Evolutionary conservation across 495 filamentous ascomycete species (phyloP), one percentile per base, ranked within the genome.

Genomic region (Sphaerosporella brunnea): DNA sequence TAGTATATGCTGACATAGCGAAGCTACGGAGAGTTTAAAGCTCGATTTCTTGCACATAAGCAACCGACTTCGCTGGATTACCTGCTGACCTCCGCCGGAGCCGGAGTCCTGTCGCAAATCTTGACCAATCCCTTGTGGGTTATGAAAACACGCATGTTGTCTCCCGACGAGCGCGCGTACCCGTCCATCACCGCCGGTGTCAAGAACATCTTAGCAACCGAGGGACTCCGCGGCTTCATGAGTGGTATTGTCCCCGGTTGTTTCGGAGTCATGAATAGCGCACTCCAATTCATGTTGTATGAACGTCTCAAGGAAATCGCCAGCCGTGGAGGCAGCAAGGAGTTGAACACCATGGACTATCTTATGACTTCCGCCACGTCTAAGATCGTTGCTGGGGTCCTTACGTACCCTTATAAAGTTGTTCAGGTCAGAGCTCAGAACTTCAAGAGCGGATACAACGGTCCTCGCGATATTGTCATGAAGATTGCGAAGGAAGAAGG

Each of bases 41-140:
- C 61, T 43, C 48, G 53, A 21, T 51, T 56, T 15, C 21, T 51
- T 20, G 48, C 47, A 16, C 39, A 58, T 18, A 51, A 28, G 45
- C 48, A 43, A 47, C 20, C 44, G 54, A 54, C 45, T 56, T 13
- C 73, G 88, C 2, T 66, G 72, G 85, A 94, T 61, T 94, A 84
- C 65, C 86, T 95, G 59, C 56, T 80, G 40, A 77, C 90, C 20
- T 90, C 84, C 32, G 80, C 77, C 26, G 64, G 71, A 38, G 82
- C 85, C 46, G 85, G 85, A 72, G 63, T 67, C 24, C 55, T 81
- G 16, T 88, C 84, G 3, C 80, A 84, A 28, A 60, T 86, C 21
- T 66, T 82, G 51, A 96, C 92, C 40, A 99, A 99, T 60, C 90
- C 90, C 3, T 80, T 99, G 58, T 99, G 90, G 90, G 90, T 99